Conservation (phyloP, 1,284 basidiomycete genomes). For the Caloboletus inedulis region DNA sequence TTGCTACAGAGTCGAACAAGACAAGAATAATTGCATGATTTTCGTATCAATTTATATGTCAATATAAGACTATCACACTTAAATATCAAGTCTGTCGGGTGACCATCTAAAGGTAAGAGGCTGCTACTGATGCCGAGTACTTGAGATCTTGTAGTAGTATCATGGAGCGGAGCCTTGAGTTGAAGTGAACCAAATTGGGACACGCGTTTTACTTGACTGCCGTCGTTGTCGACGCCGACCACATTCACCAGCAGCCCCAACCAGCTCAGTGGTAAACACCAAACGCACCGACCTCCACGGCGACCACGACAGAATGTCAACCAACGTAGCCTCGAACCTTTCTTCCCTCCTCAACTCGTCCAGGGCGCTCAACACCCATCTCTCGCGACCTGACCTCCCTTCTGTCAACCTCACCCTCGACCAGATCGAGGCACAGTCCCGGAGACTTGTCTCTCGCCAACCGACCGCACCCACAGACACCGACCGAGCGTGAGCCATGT, state of each 20-base stretch:
- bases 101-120: too few relatives aligned
- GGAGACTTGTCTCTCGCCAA: slow-evolving; percentile 72
- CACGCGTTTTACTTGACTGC: neutral
- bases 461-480: slow-evolving; percentile 59
- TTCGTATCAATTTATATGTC: too few relatives aligned
- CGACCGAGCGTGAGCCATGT: slow-evolving; percentile 65
- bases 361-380: slow-evolving; percentile 69
- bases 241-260: neutral
- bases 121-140: too few relatives aligned
- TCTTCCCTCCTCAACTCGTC: slow-evolving; percentile 70
- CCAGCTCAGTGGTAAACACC: neutral
- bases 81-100: too few relatives aligned
- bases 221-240: neutral
- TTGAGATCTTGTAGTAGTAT: too few relatives aligned
- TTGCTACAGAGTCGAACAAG: too few relatives aligned
- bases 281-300: neutral
- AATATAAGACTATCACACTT: too few relatives aligned
- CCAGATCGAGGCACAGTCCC: slow-evolving; percentile 88
- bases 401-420: slow-evolving; percentile 85
- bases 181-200: slow-evolving; percentile 1
- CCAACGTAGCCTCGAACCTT: slow-evolving; percentile 52
- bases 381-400: slow-evolving; percentile 76
- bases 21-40: too few relatives aligned
- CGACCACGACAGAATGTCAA: neutral
- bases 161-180: too few relatives aligned